These are phyloP conservation scores for Aspergillus unguis DNA, from an alignment of 2,329 filamentous ascomycete genomes.

Conservation along the genomic window DNA sequence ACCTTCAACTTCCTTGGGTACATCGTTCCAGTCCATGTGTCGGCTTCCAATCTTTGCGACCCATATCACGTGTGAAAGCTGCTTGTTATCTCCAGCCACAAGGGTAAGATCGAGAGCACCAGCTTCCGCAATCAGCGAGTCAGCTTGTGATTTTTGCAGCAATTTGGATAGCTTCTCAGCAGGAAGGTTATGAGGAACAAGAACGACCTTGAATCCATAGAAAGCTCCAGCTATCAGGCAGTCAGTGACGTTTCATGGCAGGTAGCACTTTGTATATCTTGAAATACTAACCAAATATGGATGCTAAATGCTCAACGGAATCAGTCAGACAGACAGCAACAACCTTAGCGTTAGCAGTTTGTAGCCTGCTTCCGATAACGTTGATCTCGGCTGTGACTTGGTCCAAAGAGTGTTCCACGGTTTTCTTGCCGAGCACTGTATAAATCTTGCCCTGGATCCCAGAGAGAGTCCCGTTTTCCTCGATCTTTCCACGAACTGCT, in stretches of 20 bases:
- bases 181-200: constrained; percentile 78
- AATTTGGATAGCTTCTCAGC: constrained; percentile 67
- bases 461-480: constrained; percentile 59
- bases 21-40: constrained; percentile 93
- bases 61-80: constrained; percentile 79
- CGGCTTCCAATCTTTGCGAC: constrained; percentile 86
- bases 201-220: constrained; percentile 77
- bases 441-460: constrained; percentile 67
- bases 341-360: constrained; percentile 64
- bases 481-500: constrained; percentile 61
- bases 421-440: constrained; percentile 72
- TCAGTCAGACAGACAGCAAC: constrained; percentile 92
- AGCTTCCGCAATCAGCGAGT: constrained; percentile 78
- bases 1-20: constrained; percentile 71
- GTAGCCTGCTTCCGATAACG: constrained; percentile 74
- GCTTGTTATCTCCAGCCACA: constrained; percentile 65
- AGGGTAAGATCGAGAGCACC: constrained; percentile 79
- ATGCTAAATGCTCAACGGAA: constrained; percentile 78
- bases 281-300: constrained; percentile 63
- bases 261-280: background rate
- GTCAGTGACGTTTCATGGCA: constrained; percentile 13
- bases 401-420: constrained; percentile 68
- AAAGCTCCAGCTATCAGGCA: constrained; percentile 68
- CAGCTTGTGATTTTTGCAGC: constrained; percentile 69
- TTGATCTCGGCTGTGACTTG: constrained; percentile 83